Evolutionary conservation across 2,329 filamentous ascomycete genomes (phyloP).

Genomic region (Microthyrium microscopicum): DNA sequence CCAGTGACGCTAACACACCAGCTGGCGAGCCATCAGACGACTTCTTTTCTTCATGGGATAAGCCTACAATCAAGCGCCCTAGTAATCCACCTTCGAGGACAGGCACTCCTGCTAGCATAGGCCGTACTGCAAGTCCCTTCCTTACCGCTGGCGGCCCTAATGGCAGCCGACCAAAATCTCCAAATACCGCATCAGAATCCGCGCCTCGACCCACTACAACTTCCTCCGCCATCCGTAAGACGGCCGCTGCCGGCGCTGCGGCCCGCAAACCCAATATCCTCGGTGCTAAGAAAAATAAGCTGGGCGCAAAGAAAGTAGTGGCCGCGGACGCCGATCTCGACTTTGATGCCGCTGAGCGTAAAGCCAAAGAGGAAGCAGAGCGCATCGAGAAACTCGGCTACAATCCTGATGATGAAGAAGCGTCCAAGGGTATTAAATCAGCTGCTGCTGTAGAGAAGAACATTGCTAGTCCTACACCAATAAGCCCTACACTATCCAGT

Average conservation of each 20-base stretch:
- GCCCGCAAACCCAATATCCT: slow-evolving; percentile 73
- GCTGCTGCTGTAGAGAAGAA: slow-evolving; percentile 35
- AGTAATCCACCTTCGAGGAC: slow-evolving; percentile 87
- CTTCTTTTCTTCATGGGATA: slow-evolving; percentile 99
- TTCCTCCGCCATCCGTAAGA: slow-evolving; percentile 70
- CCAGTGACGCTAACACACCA: slow-evolving; percentile 52
- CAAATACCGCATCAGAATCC: slow-evolving; percentile 38
- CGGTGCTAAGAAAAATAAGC: slow-evolving; percentile 50
- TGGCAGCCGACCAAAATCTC: slow-evolving; percentile 67
- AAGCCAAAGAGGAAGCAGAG: slow-evolving; percentile 93
- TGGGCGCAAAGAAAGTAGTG: slow-evolving; percentile 56
- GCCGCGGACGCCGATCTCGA: slow-evolving; percentile 55
- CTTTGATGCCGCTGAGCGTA: slow-evolving; percentile 93
- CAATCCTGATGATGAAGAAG: slow-evolving; percentile 69
- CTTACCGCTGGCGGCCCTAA: slow-evolving; percentile 52
- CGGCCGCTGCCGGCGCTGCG: slow-evolving; percentile 34
- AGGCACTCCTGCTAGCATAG: slow-evolving; percentile 64
- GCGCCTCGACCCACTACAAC: slow-evolving; percentile 43
- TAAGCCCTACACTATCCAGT: slow-evolving; percentile 48
- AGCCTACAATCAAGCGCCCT: slow-evolving; percentile 89
- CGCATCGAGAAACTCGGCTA: slow-evolving; percentile 91
- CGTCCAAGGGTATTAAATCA: slow-evolving; percentile 20
- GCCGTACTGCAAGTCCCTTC: slow-evolving; percentile 79
- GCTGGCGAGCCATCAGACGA: slow-evolving; percentile 59
- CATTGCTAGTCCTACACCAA: slow-evolving; percentile 59